These are phyloP conservation scores for Fusarium concolor DNA, from an alignment of 2,329 filamentous ascomycete species.

Conservation along the genomic window DNA sequence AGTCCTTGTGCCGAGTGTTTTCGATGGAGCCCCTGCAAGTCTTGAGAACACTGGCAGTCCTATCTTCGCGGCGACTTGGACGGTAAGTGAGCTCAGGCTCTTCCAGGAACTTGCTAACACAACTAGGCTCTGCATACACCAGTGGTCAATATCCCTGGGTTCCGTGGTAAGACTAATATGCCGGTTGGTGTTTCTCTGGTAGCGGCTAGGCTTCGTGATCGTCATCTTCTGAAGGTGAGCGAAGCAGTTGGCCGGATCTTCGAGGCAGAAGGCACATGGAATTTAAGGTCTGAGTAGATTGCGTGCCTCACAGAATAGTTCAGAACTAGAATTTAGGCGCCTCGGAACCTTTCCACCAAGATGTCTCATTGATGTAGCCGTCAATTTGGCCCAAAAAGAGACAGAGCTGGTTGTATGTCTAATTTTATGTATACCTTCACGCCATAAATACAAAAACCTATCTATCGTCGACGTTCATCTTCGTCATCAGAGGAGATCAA, in stretches of 20 bases:
- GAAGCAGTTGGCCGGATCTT: constrained; percentile 52
- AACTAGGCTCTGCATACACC: constrained; percentile 65
- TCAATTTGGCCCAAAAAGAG: too few species aligned
- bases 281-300: neutral
- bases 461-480: constrained; percentile 6
- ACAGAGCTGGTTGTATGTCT: neutral
- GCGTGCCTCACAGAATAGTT: too few species aligned
- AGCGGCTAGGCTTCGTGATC: constrained; percentile 58
- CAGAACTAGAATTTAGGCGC: neutral
- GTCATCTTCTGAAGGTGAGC: constrained; percentile 56
- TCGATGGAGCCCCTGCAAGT: constrained; percentile 70
- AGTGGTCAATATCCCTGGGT: constrained; percentile 71
- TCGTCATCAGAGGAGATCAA: constrained; percentile 35
- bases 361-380: too few species aligned
- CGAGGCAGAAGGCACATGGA: constrained; percentile 44
- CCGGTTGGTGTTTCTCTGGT: constrained; percentile 69
- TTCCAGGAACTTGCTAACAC: fast-evolving
- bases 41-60: constrained; percentile 64
- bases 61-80: constrained; percentile 64
- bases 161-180: constrained; percentile 62
- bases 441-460: neutral
- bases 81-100: constrained; percentile 58
- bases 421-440: neutral
- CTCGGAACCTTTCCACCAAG: too few species aligned
- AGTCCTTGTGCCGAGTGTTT: constrained; percentile 67